Evolutionary conservation across 768 basidiomycete genomes (phyloP).

Genomic region (Hortiboletus campestris): DNA sequence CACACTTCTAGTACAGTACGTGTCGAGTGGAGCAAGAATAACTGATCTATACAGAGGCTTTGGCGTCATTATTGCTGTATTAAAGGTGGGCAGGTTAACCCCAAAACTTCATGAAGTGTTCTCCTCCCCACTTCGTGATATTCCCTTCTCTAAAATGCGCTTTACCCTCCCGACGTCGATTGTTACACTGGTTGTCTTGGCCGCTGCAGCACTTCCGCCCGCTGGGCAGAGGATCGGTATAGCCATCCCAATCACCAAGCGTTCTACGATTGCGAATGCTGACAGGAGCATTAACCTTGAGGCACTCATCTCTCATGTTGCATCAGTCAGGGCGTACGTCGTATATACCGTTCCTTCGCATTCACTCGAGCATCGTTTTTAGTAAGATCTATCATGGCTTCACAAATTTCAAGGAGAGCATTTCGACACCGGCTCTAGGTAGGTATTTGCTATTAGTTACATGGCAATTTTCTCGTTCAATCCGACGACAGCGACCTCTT

Average conservation of each 20-base stretch:
- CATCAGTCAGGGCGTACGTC: slow-evolving; percentile 3
- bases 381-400: slow-evolving; percentile 10
- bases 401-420: slow-evolving; percentile 1
- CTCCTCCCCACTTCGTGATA: neutral
- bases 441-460: neutral
- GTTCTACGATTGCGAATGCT: neutral
- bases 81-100: neutral
- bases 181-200: neutral
- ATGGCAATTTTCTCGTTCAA: neutral
- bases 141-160: neutral
- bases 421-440: slow-evolving; percentile 31
- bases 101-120: too few species aligned
- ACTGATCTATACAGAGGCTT: neutral
- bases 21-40: too few species aligned
- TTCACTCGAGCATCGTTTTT: neutral
- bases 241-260: slow-evolving; percentile 8
- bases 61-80: neutral
- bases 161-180: neutral
- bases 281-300: neutral
- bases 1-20: too few species aligned
- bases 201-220: slow-evolving; percentile 2
- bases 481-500: slow-evolving; percentile 15
- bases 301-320: slow-evolving; percentile 5
- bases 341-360: neutral
- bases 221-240: neutral